Conservation (phyloP, 1,284 basidiomycete species). For the Trichosporon inkin region DNA sequence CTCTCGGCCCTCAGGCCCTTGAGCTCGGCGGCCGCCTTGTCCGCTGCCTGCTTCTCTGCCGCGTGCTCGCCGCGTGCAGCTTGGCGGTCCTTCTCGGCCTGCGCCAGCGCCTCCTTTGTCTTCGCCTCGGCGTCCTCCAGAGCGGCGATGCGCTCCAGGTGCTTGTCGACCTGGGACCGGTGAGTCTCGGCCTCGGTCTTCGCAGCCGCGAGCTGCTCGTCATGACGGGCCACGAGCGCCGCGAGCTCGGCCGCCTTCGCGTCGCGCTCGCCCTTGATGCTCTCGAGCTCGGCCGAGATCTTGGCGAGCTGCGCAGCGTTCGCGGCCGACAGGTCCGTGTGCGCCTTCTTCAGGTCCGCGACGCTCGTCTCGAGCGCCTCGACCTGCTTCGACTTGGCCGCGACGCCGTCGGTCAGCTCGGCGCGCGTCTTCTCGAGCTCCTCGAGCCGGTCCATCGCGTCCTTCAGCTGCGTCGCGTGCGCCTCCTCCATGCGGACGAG, state of each 20-base stretch:
- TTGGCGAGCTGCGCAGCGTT: slow-evolving; percentile 30
- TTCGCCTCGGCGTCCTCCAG: slow-evolving; percentile 14
- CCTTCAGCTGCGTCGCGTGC: slow-evolving; percentile 24
- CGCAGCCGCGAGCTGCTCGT: slow-evolving; percentile 10
- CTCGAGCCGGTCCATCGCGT: slow-evolving; percentile 19
- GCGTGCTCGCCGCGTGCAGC: neutral
- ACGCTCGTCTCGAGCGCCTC: slow-evolving; percentile 37
- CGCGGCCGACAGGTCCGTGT: slow-evolving; percentile 37
- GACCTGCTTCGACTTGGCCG: slow-evolving; percentile 32
- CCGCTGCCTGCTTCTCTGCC: slow-evolving; percentile 2
- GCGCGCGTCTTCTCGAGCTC: slow-evolving; percentile 33
- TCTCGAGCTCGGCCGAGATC: slow-evolving; percentile 16
- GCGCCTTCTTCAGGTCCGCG: slow-evolving; percentile 36
- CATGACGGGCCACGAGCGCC: slow-evolving; percentile 7
- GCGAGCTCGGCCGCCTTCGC: neutral
- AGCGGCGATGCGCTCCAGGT: slow-evolving; percentile 7
- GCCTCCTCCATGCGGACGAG: slow-evolving; percentile 20
- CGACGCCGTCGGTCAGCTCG: slow-evolving; percentile 29
- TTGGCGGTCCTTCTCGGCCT: slow-evolving; percentile 14
- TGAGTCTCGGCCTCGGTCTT: slow-evolving; percentile 6
- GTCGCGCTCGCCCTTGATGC: slow-evolving; percentile 11
- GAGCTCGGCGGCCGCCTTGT: slow-evolving; percentile 9
- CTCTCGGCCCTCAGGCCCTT: neutral
- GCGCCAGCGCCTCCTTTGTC: slow-evolving; percentile 14
- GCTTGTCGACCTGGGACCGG: slow-evolving; percentile 4